These are phyloP conservation scores for Fusarium tjaetaba DNA, from an alignment of 2,329 filamentous ascomycete species.

Conservation along the genomic window DNA sequence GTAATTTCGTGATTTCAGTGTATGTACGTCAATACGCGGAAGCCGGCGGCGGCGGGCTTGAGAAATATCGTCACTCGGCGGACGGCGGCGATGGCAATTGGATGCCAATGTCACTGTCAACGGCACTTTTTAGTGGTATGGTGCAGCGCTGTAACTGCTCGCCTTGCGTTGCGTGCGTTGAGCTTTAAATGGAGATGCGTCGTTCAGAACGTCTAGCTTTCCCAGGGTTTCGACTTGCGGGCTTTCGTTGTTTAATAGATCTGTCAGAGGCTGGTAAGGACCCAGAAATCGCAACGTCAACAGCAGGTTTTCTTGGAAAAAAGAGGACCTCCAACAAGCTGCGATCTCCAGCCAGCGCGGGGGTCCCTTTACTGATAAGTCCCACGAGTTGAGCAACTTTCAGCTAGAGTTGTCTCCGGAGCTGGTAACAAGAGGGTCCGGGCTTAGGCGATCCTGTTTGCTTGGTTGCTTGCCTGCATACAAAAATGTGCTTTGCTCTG, in stretches of 20 bases:
- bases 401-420: slow-evolving; percentile 15
- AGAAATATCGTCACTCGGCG: slow-evolving; percentile 27
- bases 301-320: slow-evolving; percentile 41
- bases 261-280: slow-evolving; percentile 31
- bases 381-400: slow-evolving; percentile 5
- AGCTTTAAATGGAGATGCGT: slow-evolving; percentile 16
- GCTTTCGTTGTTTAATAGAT: slow-evolving; percentile 38
- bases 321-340: slow-evolving; percentile 37
- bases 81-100: slow-evolving; percentile 14
- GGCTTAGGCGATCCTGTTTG: slow-evolving; percentile 6
- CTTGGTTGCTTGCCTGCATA: slow-evolving; percentile 5
- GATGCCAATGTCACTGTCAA: background rate
- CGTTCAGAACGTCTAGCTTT: slow-evolving; percentile 7
- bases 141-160: background rate
- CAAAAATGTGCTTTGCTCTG: background rate
- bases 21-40: slow-evolving; percentile 17
- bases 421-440: slow-evolving; percentile 15
- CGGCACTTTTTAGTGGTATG: background rate
- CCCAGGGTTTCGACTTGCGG: slow-evolving; percentile 17
- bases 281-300: slow-evolving; percentile 32
- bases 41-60: slow-evolving; percentile 24
- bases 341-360: slow-evolving; percentile 31
- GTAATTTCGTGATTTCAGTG: slow-evolving; percentile 3
- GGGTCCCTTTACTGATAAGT: slow-evolving; percentile 29
- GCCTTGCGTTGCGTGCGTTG: slow-evolving; percentile 4